Conservation (phyloP, 1,139 yeast genomes). For the Nakaseomyces glabratus region DNA sequence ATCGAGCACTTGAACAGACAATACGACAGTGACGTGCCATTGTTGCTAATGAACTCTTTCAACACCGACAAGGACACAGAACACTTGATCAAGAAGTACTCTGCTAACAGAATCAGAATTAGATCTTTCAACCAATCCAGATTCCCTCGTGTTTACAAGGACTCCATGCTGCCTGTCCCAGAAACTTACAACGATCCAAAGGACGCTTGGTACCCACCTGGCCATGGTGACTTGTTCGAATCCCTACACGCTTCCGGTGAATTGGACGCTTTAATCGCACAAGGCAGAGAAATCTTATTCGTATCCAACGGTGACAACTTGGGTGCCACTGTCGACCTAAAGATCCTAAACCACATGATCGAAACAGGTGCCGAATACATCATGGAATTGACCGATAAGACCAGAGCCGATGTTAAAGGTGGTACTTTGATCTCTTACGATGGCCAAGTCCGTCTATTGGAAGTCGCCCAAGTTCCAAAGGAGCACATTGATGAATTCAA, state of each 20-base stretch:
- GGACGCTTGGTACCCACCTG: constrained; percentile 97
- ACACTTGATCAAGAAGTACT: constrained; percentile 89
- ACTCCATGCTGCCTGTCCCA: constrained; percentile 91
- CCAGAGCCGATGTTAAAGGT: constrained; percentile 98
- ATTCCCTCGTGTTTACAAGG: constrained; percentile 92
- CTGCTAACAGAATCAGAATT: constrained; percentile 92
- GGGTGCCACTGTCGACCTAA: constrained; percentile 95
- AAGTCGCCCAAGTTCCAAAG: constrained; percentile 97
- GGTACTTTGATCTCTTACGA: constrained; percentile 96
- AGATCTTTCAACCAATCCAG: constrained; percentile 95
- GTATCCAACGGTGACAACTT: constrained; percentile 97
- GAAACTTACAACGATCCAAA: constrained; percentile 61
- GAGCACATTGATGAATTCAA: constrained; percentile 98
- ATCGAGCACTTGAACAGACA: constrained; percentile 90
- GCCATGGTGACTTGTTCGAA: constrained; percentile 97
- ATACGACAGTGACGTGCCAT: constrained; percentile 88
- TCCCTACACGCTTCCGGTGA: constrained; percentile 84
- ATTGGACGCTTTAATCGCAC: constrained; percentile 78
- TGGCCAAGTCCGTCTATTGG: constrained; percentile 88
- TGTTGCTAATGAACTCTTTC: constrained; percentile 95
- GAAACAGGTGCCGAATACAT: constrained; percentile 88
- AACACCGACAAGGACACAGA: constrained; percentile 96
- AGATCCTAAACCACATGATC: constrained; percentile 85
- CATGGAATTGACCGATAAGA: constrained; percentile 97
- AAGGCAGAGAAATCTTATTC: constrained; percentile 90